Conservation (phyloP, 1,139 yeast genomes). For the Suhomyces guaymorum region DNA sequence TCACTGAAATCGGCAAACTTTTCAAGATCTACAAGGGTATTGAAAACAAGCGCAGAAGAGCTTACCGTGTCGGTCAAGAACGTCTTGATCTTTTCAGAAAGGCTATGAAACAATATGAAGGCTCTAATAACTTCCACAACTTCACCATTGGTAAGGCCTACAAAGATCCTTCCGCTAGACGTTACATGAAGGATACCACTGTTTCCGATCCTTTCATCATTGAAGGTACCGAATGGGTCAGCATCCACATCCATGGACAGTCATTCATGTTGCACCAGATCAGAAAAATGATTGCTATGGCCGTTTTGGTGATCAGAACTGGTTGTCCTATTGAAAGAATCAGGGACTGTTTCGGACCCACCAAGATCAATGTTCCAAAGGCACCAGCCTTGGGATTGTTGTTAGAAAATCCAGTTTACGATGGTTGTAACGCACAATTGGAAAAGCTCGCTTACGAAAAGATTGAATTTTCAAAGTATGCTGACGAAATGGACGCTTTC, state of each 20-base stretch:
- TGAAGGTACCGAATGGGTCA: constrained; percentile 94
- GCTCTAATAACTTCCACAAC: constrained; percentile 93
- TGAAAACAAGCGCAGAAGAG: constrained; percentile 69
- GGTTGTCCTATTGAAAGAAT: constrained; percentile 81
- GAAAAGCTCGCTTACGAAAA: constrained; percentile 78
- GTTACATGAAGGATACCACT: constrained; percentile 76
- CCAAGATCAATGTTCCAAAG: constrained; percentile 86
- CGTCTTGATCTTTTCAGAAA: constrained; percentile 64
- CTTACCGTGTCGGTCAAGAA: constrained; percentile 62
- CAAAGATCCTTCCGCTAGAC: constrained; percentile 79
- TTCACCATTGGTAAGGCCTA: constrained; percentile 88
- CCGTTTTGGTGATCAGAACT: constrained; percentile 78
- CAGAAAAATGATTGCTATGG: constrained; percentile 97
- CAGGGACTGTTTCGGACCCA: constrained; percentile 71
- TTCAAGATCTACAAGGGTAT: constrained; percentile 60
- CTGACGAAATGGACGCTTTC: constrained; percentile 75
- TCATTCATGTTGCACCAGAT: constrained; percentile 98
- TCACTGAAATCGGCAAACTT: constrained; percentile 44
- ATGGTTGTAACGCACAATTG: constrained; percentile 73
- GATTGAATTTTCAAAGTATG: constrained; percentile 67
- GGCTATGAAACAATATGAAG: constrained; percentile 73
- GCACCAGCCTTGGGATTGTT: constrained; percentile 95
- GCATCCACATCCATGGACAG: constrained; percentile 96
- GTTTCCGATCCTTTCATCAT: constrained; percentile 93
- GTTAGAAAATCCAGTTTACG: constrained; percentile 90